Conservation (phyloP, 148 eudicot genomes). For the Bassia scoparia region DNA sequence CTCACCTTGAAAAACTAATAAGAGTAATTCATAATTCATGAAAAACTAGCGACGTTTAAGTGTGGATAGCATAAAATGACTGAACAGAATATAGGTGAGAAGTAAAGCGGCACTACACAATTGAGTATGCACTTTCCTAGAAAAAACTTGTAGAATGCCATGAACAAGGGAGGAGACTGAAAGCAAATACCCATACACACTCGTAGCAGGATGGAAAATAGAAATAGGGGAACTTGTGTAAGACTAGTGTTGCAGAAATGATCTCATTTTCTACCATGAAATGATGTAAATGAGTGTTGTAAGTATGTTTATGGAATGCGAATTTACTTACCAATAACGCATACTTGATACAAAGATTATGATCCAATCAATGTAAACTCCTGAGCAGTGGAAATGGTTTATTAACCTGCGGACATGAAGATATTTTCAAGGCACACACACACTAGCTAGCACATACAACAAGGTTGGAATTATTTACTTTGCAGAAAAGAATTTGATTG, state of each 20-base stretch:
- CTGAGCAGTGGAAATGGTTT: constrained; percentile 35
- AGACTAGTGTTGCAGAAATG: too few species aligned
- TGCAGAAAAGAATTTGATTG: not conserved
- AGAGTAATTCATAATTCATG: too few species aligned
- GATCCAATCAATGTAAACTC: constrained; percentile 23
- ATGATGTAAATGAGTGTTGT: too few species aligned
- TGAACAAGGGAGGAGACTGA: constrained; percentile 26
- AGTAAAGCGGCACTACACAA: constrained; percentile 17
- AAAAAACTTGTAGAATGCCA: constrained; percentile 30
- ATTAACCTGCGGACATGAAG: constrained; percentile 25
- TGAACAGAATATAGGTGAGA: too few species aligned
- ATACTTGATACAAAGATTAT: constrained; percentile 17
- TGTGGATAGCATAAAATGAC: too few species aligned
- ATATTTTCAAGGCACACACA: not conserved
- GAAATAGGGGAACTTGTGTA: not conserved
- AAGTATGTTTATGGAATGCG: too few species aligned
- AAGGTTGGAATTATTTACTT: not conserved
- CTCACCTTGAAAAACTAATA: too few species aligned
- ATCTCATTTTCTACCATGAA: not conserved
- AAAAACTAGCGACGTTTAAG: too few species aligned
- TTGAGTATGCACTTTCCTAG: constrained; percentile 32
- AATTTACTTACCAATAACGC: constrained; percentile 18
- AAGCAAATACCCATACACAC: constrained; percentile 24
- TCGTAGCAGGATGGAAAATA: constrained; percentile 11
- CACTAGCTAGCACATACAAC: not conserved